Conservation (phyloP, 1,284 basidiomycete genomes). For the Rhodotorula sp. region DNA sequence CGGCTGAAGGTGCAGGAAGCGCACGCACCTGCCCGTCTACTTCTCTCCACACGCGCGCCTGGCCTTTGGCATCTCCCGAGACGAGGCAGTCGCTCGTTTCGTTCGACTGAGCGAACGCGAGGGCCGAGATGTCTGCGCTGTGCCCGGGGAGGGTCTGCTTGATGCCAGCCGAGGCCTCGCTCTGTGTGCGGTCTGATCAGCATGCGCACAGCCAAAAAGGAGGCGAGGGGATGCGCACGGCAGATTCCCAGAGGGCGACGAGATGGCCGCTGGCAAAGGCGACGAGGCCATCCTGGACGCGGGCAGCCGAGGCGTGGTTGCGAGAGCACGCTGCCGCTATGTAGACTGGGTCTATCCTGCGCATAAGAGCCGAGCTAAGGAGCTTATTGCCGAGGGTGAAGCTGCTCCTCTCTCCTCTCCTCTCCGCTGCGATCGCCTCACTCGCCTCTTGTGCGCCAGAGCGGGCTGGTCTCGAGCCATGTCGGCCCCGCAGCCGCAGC, state of each 20-base stretch:
- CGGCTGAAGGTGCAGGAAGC: conserved; percentile 57
- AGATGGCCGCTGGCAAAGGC: conserved; percentile 77
- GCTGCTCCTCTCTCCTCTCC: not conserved
- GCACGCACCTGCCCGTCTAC: conserved; percentile 17
- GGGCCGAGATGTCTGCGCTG: conserved; percentile 69
- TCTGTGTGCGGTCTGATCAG: conserved; percentile 50
- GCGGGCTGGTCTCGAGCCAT: not conserved
- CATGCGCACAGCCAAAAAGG: not conserved
- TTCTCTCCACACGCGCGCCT: conserved; percentile 52
- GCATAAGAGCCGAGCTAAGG: not conserved
- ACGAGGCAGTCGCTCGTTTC: conserved; percentile 54
- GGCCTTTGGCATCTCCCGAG: conserved; percentile 73
- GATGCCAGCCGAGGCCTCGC: conserved; percentile 61
- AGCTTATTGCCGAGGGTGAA: too few species aligned
- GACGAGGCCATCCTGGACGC: conserved; percentile 60
- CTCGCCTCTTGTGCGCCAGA: not conserved
- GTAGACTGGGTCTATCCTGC: conserved; percentile 56
- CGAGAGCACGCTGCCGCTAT: conserved; percentile 65
- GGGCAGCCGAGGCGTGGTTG: conserved; percentile 70
- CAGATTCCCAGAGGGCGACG: conserved; percentile 74
- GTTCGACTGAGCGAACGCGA: conserved; percentile 60
- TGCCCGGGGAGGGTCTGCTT: conserved; percentile 72
- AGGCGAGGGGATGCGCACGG: conserved; percentile 52
- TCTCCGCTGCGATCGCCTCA: not conserved
- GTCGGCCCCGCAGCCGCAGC: not conserved